Percentiles rank a stretch among this genome's conserved stretches.
Conservation (phyloP, 345 rosid genomes). For the Camelina hispida region DNA sequence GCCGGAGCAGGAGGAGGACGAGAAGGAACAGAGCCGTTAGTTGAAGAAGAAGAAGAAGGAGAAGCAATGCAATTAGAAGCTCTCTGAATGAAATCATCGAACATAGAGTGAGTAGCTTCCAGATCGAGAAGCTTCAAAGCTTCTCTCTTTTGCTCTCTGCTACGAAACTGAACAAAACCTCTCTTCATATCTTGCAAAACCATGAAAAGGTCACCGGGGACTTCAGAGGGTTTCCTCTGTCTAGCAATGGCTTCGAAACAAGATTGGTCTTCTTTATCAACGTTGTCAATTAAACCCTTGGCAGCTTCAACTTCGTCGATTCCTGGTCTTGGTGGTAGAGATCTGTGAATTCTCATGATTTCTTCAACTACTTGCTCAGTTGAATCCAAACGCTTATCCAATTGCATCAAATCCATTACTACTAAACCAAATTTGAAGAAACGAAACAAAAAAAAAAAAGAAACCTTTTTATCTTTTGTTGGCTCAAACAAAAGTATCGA, state of each 20-base stretch:
- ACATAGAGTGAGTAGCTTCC: conserved; percentile 63
- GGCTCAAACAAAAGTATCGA: neutral
- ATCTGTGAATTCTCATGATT: conserved; percentile 90
- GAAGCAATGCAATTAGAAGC: conserved; percentile 78
- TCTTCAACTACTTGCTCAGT: conserved; percentile 80
- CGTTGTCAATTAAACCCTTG: conserved; percentile 59
- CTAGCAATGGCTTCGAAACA: conserved; percentile 66
- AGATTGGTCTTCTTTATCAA: conserved; percentile 83
- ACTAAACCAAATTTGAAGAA: neutral
- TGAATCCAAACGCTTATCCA: conserved; percentile 60
- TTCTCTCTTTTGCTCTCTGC: conserved; percentile 79
- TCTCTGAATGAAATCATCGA: conserved; percentile 84
- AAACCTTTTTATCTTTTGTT: neutral
- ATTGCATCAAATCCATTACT: conserved; percentile 42
- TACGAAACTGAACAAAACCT: conserved; percentile 59
- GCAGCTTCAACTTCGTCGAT: conserved; percentile 91
- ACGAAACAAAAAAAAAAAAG: neutral
- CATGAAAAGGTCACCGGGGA: conserved; percentile 77
- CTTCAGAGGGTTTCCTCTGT: conserved; percentile 59
- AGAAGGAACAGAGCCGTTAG: conserved; percentile 39
- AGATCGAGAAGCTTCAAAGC: conserved; percentile 82
- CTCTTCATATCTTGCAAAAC: conserved; percentile 84
- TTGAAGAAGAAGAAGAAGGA: conserved; percentile 53
- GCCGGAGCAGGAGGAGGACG: conserved; percentile 25
- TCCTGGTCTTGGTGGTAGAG: conserved; percentile 76